Conservation (phyloP, 2,329 filamentous ascomycete species). For the Cladophialophora bantiana region DNA sequence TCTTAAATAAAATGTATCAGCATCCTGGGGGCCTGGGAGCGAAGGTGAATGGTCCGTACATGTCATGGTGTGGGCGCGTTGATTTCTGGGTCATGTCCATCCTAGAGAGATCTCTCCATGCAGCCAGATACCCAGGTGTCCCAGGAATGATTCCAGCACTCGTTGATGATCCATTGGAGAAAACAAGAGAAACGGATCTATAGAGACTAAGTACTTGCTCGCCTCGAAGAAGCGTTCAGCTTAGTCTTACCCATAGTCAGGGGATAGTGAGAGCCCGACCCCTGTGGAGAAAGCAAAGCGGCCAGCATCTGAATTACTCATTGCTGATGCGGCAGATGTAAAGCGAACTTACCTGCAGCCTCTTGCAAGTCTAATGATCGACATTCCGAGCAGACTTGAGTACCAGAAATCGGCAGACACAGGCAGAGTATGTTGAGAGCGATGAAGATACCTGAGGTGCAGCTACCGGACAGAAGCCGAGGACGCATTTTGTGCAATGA, state of each 20-base stretch:
- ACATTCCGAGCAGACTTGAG: constrained; percentile 13
- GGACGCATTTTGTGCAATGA: constrained; percentile 13
- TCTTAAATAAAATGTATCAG: constrained; percentile 1
- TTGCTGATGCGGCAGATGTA: background rate
- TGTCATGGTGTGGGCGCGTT: background rate
- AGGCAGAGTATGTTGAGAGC: constrained; percentile 4
- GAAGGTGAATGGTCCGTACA: background rate
- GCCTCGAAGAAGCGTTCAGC: background rate
- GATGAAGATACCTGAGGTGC: constrained; percentile 12
- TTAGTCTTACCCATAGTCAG: constrained; percentile 9
- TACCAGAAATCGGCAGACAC: constrained; percentile 11
- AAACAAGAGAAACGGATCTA: constrained; percentile 1
- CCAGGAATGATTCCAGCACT: background rate
- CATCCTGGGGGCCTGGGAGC: background rate
- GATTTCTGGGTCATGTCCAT: constrained; percentile 52
- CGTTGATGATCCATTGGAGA: background rate
- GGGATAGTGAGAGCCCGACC: constrained; percentile 10
- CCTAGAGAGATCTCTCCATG: constrained; percentile 66
- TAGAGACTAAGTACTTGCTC: background rate
- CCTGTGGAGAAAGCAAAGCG: constrained; percentile 10
- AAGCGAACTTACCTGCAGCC: constrained; percentile 9
- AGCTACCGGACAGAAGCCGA: constrained; percentile 12
- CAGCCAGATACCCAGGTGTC: constrained; percentile 63
- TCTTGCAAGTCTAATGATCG: constrained; percentile 15
- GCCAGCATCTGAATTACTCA: constrained; percentile 8